Evolutionary conservation across 2,329 filamentous ascomycete genomes (phyloP).

Genomic region (Penicillium occitanis): DNA sequence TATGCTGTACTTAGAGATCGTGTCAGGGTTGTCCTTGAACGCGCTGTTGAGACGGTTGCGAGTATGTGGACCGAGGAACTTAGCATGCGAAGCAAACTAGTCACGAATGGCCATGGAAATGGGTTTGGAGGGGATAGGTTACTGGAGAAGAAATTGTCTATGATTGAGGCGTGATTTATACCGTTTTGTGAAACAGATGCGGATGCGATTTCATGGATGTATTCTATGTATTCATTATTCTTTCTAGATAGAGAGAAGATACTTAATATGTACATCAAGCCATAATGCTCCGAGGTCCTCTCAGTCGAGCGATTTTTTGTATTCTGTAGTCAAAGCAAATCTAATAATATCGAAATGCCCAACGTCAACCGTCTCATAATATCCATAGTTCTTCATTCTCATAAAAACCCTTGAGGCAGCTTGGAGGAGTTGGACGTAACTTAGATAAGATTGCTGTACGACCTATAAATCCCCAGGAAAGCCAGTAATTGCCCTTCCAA

Average conservation of each 20-base stretch:
- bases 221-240: neutral
- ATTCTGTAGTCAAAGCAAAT: neutral
- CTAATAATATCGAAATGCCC: neutral
- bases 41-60: slow-evolving; percentile 82
- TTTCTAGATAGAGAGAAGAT: neutral
- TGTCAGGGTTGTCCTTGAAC: slow-evolving; percentile 84
- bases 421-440: neutral
- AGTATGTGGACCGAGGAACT: slow-evolving; percentile 56
- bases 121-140: neutral
- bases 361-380: neutral
- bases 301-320: neutral
- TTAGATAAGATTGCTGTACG: neutral
- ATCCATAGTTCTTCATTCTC: neutral
- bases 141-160: slow-evolving; percentile 18
- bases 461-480: neutral
- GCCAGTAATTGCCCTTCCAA: neutral
- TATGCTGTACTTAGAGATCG: slow-evolving; percentile 78
- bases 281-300: neutral
- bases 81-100: slow-evolving; percentile 1
- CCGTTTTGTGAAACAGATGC: neutral
- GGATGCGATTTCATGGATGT: neutral
- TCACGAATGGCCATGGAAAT: slow-evolving; percentile 12
- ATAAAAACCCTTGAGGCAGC: neutral
- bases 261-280: neutral
- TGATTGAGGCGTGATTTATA: slow-evolving; percentile 18